Evolutionary conservation across 2,329 filamentous ascomycete genomes (phyloP).

Genomic region (Nakataea oryzae): DNA sequence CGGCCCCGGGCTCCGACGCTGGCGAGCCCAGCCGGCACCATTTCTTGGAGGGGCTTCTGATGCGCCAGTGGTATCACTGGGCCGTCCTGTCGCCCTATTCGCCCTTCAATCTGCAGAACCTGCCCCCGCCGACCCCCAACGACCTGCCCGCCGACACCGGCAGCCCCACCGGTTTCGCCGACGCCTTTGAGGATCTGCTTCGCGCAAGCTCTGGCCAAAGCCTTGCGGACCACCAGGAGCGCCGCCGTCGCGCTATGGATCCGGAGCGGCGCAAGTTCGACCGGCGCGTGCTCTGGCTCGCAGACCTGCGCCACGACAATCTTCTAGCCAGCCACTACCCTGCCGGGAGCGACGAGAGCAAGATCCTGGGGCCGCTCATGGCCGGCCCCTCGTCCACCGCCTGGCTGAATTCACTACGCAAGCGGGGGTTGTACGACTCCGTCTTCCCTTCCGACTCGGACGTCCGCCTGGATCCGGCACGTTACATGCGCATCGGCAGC

Average conservation of each 20-base stretch:
- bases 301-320: not conserved
- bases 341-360: not conserved
- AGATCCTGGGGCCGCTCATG: not conserved
- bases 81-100: conserved; percentile 30
- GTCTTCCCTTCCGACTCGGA: not conserved
- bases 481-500: not conserved
- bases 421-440: conserved; percentile 3
- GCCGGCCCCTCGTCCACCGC: not conserved
- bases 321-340: conserved; percentile 1
- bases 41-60: not conserved
- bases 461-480: not conserved
- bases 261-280: conserved; percentile 14
- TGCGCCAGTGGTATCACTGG: conserved; percentile 21
- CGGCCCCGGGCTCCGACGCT: not conserved
- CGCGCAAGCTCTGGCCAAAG: conserved; percentile 28
- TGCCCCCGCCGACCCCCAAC: conserved; percentile 35
- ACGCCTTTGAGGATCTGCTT: conserved; percentile 49
- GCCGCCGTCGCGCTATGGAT: conserved; percentile 13
- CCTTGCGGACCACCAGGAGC: conserved; percentile 20
- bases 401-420: conserved; percentile 24
- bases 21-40: not conserved
- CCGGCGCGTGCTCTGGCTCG: conserved; percentile 4
- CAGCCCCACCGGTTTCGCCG: conserved; percentile 38
- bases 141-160: conserved; percentile 26
- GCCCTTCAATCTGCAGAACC: conserved; percentile 29